Percentiles rank a stretch among this genome's conserved stretches.
phyloP scores from a whole-genome alignment of 352 stramenopile species.

The Phytopythium mirpurense region DNA sequence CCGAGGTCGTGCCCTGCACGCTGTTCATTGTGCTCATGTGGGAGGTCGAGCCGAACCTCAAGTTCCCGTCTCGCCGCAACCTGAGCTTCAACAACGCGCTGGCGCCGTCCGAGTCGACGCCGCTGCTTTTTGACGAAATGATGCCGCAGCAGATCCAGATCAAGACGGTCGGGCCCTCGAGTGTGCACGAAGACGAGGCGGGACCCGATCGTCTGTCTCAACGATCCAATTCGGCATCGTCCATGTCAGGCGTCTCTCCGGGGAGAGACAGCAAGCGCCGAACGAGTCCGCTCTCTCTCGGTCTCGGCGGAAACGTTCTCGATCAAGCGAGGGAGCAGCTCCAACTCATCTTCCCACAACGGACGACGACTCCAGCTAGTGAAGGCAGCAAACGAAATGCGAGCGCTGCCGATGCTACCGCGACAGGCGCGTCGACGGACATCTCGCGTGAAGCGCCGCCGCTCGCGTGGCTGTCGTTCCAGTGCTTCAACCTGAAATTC shows the following conservation, averaged over 20 bases:
- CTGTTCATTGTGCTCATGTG: slow-evolving; percentile 87
- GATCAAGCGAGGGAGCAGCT: slow-evolving; percentile 37
- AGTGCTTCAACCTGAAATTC: slow-evolving; percentile 76
- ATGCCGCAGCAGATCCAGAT: slow-evolving; percentile 15
- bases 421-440: neutral
- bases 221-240: slow-evolving; percentile 5
- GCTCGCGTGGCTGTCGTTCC: slow-evolving; percentile 77
- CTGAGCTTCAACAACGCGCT: slow-evolving; percentile 35
- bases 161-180: neutral
- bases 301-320: slow-evolving; percentile 46
- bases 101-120: slow-evolving; percentile 38
- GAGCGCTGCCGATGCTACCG: neutral
- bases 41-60: slow-evolving; percentile 72
- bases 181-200: neutral
- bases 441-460: neutral
- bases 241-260: neutral
- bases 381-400: neutral
- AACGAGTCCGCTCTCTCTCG: slow-evolving; percentile 59
- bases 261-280: slow-evolving; percentile 14
- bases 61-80: slow-evolving; percentile 48
- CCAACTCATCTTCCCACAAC: slow-evolving; percentile 18
- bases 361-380: neutral
- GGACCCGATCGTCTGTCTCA: neutral
- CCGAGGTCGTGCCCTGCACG: slow-evolving; percentile 62
- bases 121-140: slow-evolving; percentile 35